A percentile compares a stretch with the other conserved stretches of the same genome.
phyloP scores from a whole-genome alignment of 208 protist genomes.

The Crithidia sp. region DNA sequence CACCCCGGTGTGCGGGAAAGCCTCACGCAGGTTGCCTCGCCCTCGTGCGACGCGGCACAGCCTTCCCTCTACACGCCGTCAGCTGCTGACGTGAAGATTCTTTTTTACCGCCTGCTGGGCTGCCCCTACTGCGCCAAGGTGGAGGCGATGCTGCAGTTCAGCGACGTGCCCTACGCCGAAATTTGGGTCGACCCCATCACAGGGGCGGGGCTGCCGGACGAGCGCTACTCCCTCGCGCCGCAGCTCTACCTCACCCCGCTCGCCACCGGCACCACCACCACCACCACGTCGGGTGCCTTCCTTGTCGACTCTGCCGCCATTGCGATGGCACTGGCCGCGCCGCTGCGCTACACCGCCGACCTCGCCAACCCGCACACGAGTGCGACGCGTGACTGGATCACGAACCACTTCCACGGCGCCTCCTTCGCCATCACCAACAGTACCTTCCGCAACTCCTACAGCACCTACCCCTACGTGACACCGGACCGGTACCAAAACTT shows the following conservation, averaged over 20 bases:
- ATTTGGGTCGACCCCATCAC: slow-evolving; percentile 75
- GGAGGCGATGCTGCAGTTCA: slow-evolving; percentile 66
- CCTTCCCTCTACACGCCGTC: slow-evolving; percentile 15
- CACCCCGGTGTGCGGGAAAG: slow-evolving; percentile 19
- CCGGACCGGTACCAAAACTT: slow-evolving; percentile 61
- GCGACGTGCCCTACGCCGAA: slow-evolving; percentile 71
- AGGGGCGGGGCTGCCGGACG: slow-evolving; percentile 62
- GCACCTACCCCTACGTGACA: slow-evolving; percentile 57
- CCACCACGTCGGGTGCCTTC: slow-evolving; percentile 13
- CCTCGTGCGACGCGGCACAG: neutral
- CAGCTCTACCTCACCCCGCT: slow-evolving; percentile 64
- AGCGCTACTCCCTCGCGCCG: slow-evolving; percentile 72
- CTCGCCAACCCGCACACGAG: slow-evolving; percentile 48
- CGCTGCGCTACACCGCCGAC: slow-evolving; percentile 59
- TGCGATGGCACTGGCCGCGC: slow-evolving; percentile 46
- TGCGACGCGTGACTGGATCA: slow-evolving; percentile 73
- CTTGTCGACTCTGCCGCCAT: slow-evolving; percentile 77
- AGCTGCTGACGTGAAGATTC: slow-evolving; percentile 44
- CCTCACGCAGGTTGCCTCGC: neutral
- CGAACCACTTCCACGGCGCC: slow-evolving; percentile 66
- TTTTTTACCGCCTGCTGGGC: slow-evolving; percentile 76
- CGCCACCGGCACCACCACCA: neutral
- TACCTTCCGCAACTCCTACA: slow-evolving; percentile 64
- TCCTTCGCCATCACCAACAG: slow-evolving; percentile 75
- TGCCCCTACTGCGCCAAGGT: slow-evolving; percentile 91